Evolutionary conservation across 441 rosid genomes (phyloP).

Genomic region (Adansonia grandidieri): DNA sequence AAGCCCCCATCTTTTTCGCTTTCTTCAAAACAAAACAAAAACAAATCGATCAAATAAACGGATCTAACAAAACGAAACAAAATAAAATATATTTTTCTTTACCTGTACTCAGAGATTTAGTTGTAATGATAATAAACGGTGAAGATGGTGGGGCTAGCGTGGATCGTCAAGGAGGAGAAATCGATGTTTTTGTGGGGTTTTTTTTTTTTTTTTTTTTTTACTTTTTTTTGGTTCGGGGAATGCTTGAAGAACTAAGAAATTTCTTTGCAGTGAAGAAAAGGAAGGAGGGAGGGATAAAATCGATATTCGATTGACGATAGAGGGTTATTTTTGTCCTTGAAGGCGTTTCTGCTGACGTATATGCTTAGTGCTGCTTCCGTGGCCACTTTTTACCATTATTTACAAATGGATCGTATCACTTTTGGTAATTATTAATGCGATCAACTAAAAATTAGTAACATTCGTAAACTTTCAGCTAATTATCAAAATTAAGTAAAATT

Average conservation of each 20-base stretch:
- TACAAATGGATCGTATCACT: no score
- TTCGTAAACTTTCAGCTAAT: no score
- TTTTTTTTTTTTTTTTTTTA: no score
- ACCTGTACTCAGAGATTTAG: constrained; percentile 15
- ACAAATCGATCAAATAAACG: background rate
- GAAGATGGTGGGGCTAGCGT: constrained; percentile 1
- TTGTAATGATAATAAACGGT: background rate
- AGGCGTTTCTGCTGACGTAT: constrained; percentile 11
- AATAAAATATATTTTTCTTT: background rate
- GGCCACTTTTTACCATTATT: background rate
- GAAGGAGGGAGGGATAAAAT: background rate
- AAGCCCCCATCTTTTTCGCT: constrained; percentile 65
- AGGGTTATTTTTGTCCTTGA: background rate
- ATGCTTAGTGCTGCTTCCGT: background rate
- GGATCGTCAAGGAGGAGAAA: constrained; percentile 5
- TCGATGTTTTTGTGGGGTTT: background rate
- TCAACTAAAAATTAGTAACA: no score
- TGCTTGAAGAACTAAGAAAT: background rate
- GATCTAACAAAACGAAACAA: background rate
- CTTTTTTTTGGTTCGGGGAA: background rate
- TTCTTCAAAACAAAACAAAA: constrained; percentile 18
- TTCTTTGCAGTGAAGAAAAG: background rate
- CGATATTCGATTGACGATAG: background rate
- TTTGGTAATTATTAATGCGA: no score
- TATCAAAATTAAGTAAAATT: no score